Evolutionary conservation across 306 rosid genomes (phyloP), one percentile per base, ranked within the genome.

Genomic region (Biancaea sappan): DNA sequence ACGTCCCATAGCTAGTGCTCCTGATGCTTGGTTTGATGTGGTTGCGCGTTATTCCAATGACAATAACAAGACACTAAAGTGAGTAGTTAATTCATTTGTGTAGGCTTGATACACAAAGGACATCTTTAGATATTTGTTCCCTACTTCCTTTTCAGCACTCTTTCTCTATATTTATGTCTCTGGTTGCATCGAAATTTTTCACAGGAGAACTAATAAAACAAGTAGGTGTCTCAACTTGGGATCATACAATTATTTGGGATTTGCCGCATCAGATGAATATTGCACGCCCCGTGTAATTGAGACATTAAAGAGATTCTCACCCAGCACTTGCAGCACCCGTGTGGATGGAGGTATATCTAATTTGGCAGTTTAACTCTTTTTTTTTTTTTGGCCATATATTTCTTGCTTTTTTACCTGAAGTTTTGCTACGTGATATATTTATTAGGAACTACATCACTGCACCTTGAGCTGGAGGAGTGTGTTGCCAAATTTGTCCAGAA

Each of bases 21-120:
- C 92, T 8, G 92, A 88, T 74, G 86, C 92, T 65, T 88, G 92
- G 92, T 77, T 88, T 77, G 92, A 88, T 77, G 92, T 88, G 63
- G 92, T 88, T 13, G 92, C 85, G 50, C 92, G 90, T 58, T 75
- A 48, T 77, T 88, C 90, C 54, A 81, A 83, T 63, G 92, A 88
- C 83, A 76, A 64, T 69, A 88, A 88, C 73, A 88, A 88, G 84
- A 88, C 90, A 15, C 82, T 88, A 16, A 83, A 81, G 92, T 85
- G 67, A 63, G 69, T 64, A 53, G 38, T 13, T 52, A 18, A 16
- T 25, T 66, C 52, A 60, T 15, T 37, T 13, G 21, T 46, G 38
- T 53, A 64, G n/a, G 26, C 7, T 52, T 56, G 38, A 2, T 63
- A 10, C 12, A 12, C 46, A 41, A 41, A 1, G 9, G 16, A 12